Base-by-base conservation (phyloP, 1,284 basidiomycete genomes). In the Ustilago nuda region DNA sequence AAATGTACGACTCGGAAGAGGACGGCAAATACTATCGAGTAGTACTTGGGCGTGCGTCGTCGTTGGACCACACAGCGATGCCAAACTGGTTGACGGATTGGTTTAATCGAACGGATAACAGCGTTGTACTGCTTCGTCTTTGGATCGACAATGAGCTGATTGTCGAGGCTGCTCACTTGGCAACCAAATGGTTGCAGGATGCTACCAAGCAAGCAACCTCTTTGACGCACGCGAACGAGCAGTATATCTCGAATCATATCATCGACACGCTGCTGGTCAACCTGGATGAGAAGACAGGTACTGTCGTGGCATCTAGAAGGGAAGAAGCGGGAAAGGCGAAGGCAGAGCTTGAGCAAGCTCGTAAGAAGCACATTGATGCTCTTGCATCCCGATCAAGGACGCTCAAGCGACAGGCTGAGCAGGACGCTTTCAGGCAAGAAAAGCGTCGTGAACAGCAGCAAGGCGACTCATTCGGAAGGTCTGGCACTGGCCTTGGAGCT, bases 1-100 rank as follows among this genome's bases (percentile, higher is more conserved):
- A 91, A 63, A 90, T 92, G 56, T 90, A 95, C 82, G 94, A 97
- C 84, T 88, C 88, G n/a, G 84, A 65, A 17, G 61, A 54, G 45
- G 59, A 53, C 19, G 64, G 93, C 79, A 91, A 86, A 88, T 69
- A 72, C n/a, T 95, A 96, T 85, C 89, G 90, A 9, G 68, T 82
- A 12, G 78, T 83, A 8, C 90, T 92, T 12, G 46, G 61, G 35
- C 45, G 53, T 12, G 48, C 59, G 8, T 48, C 73, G 8, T 56
- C 61, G 32, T 56, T 71, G 53, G 73, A 71, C 33, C 56, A 61
- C 27, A 33, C 57, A 11, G 57, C 52, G 11, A 48, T 56, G 11
- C 73, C 68, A 13, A 43, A 13, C n/a, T 76, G 73, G 73, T 51
- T 76, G 55, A 71, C 27, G 3, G 65, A 72, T 12, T 76, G 73